Evolutionary conservation across 768 basidiomycete genomes (phyloP), one percentile per base, ranked within the genome.

Genomic region (Tremella mesenterica): DNA sequence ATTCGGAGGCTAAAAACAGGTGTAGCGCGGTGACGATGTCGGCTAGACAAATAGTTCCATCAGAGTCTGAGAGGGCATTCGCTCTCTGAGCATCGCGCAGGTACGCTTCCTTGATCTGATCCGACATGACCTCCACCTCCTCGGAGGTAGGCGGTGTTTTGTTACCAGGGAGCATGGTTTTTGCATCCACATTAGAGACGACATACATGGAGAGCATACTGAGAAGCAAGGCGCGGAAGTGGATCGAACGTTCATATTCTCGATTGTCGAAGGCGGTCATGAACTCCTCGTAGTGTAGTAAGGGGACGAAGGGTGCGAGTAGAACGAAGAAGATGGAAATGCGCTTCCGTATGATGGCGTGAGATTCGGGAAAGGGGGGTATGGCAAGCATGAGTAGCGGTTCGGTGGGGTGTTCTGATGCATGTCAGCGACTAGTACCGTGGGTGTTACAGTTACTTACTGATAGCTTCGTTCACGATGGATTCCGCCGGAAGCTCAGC

Each of bases 61-160:
- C 44, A 20, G 44, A 45, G 44, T 45, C 44, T 16, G 21, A 16
- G 26, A 45, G 44, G 8, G 44, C 18, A 25, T 45, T 45, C 8
- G 44, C 44, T 6, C 18, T 20, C 44, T 45, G 44, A 5, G 44
- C 44, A 45, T 45, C 44, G n/a, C 44, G 44, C 44, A 45, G 5
- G 25, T 45, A 45, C 6, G 44, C 25, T n/a, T 20, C 16, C 44
- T 45, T 45, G 44, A 45, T 14, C 33, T 36, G 33, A 10, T 36
- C 33, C 33, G 33, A 36, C 33, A 36, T 36, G 18, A 10, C 33
- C 33, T 10, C 33, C n/a, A n/a, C n/a, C 7, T 16, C 6, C 8
- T 45, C 44, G 20, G 44, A 28, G 14, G n/a, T 41, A 4, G 38
- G 38, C 38, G 23, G 14, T n/a, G 6, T 23, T 41, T 23, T 41